phyloP scores from a whole-genome alignment of 352 stramenopile genomes.

The Lagenidium giganteum region DNA sequence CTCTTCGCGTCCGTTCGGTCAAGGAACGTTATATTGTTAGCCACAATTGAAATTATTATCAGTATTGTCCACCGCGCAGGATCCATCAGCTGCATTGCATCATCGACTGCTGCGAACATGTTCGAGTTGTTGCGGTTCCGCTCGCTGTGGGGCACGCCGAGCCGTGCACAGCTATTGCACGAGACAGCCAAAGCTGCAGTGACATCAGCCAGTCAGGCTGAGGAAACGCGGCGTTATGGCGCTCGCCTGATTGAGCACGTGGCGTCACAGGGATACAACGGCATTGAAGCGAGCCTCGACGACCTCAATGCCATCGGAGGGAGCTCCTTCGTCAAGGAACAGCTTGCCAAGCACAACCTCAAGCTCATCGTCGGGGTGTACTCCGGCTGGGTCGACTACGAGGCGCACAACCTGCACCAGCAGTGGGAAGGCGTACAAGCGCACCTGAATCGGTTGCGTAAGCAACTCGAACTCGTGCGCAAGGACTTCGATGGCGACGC shows the following conservation, averaged over 20 bases:
- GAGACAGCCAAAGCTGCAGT: too few relatives aligned
- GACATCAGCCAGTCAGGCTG: too few relatives aligned
- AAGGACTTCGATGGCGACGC: slow-evolving; percentile 20
- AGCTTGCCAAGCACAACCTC: slow-evolving; percentile 44
- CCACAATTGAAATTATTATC: too few relatives aligned
- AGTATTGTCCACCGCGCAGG: too few relatives aligned
- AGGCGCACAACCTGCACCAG: slow-evolving; percentile 35
- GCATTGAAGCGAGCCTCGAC: slow-evolving; percentile 64
- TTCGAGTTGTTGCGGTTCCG: slow-evolving; percentile 43
- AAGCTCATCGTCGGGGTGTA: slow-evolving; percentile 64
- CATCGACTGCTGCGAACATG: too few relatives aligned
- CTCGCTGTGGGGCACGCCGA: slow-evolving; percentile 51
- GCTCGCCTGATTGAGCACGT: slow-evolving; percentile 31
- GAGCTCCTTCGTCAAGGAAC: slow-evolving; percentile 20
- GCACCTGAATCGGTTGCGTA: slow-evolving; percentile 33
- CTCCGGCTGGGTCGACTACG: slow-evolving; percentile 70
- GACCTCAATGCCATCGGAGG: slow-evolving; percentile 53
- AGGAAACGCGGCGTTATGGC: too few relatives aligned
- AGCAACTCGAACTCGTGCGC: slow-evolving; percentile 26
- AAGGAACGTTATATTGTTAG: too few relatives aligned
- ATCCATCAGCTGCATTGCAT: too few relatives aligned
- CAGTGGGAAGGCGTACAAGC: slow-evolving; percentile 46
- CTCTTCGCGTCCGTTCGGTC: too few relatives aligned
- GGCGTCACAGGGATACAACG: slow-evolving; percentile 45
- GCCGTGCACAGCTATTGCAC: slow-evolving; percentile 26